Percentiles rank a stretch among this genome's conserved stretches.
phyloP scores from a whole-genome alignment of 371 early-diverging fungal genomes.

The Amoeboaphelidium protococcarum region DNA sequence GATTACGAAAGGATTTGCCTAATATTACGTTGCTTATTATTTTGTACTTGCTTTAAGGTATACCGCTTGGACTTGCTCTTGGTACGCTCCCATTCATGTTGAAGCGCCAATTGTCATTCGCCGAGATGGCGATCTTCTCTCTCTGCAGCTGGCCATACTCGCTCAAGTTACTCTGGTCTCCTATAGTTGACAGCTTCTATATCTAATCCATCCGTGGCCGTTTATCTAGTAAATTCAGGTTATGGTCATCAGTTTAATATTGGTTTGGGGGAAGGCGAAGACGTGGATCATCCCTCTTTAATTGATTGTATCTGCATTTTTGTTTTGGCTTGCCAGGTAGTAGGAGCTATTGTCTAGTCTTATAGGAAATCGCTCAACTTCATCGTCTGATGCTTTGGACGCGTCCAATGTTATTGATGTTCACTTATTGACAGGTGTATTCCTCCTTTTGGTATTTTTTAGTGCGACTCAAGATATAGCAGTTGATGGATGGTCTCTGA shows the following conservation, averaged over 20 bases:
- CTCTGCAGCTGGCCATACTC: conserved; percentile 78
- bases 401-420: conserved; percentile 21
- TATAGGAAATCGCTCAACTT: conserved; percentile 7
- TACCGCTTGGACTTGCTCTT: conserved; percentile 26
- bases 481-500: conserved; percentile 40
- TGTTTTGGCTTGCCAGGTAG: conserved; percentile 60
- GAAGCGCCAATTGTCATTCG: conserved; percentile 60
- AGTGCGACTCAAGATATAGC: conserved; percentile 96
- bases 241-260: conserved; percentile 2
- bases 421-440: conserved; percentile 31
- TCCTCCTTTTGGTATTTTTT: conserved; percentile 53
- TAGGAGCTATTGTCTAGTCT: conserved; percentile 35
- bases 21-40: conserved; percentile 1
- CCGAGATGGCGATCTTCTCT: conserved; percentile 74
- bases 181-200: conserved; percentile 68
- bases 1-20: neutral
- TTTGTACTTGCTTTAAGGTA: conserved; percentile 2
- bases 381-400: conserved; percentile 1
- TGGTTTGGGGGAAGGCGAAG: conserved; percentile 65
- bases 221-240: neutral
- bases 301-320: conserved; percentile 36
- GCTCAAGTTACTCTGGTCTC: conserved; percentile 67
- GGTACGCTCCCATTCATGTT: conserved; percentile 79
- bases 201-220: neutral
- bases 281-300: conserved; percentile 97